These are phyloP conservation scores for Gryganskiella cystojenkinii DNA, from an alignment of 192 early-diverging fungal species.

Conservation along the genomic window DNA sequence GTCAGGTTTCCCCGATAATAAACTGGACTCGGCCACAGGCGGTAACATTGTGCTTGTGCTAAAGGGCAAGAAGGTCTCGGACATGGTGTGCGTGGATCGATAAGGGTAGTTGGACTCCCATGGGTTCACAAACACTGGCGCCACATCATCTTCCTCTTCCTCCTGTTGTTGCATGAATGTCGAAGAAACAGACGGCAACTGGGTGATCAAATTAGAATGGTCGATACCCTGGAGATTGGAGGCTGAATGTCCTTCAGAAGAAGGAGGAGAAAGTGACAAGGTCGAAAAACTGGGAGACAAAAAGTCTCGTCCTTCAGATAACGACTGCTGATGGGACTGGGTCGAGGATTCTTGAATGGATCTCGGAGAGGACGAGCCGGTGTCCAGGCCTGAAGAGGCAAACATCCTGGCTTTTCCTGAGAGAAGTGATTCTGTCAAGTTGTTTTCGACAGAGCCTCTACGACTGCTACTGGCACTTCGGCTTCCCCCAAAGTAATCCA, in stretches of 20 bases:
- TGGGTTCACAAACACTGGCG: slow-evolving; percentile 32
- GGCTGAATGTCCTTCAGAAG: background rate
- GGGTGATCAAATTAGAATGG: background rate
- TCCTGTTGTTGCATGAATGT: too few relatives aligned
- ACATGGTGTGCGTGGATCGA: slow-evolving; percentile 11
- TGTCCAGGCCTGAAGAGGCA: slow-evolving; percentile 4
- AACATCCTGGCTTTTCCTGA: slow-evolving; percentile 42
- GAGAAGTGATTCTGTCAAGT: slow-evolving; percentile 40
- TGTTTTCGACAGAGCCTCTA: slow-evolving; percentile 40
- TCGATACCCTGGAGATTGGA: background rate
- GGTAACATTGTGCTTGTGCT: background rate
- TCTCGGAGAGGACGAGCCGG: background rate
- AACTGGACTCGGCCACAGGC: background rate
- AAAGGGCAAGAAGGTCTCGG: slow-evolving; percentile 35
- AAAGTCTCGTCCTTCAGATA: background rate
- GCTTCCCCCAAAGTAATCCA: slow-evolving; percentile 47
- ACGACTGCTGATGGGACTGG: too few relatives aligned
- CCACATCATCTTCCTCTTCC: background rate
- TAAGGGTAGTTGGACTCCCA: slow-evolving; percentile 34
- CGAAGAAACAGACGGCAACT: background rate
- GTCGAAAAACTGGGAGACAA: background rate
- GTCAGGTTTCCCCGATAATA: background rate
- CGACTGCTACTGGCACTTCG: slow-evolving; percentile 42
- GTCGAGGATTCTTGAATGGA: background rate
- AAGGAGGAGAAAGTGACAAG: background rate